phyloP scores from a whole-genome alignment of 352 stramenopile species.

The Globisporangium acanthophoron region DNA sequence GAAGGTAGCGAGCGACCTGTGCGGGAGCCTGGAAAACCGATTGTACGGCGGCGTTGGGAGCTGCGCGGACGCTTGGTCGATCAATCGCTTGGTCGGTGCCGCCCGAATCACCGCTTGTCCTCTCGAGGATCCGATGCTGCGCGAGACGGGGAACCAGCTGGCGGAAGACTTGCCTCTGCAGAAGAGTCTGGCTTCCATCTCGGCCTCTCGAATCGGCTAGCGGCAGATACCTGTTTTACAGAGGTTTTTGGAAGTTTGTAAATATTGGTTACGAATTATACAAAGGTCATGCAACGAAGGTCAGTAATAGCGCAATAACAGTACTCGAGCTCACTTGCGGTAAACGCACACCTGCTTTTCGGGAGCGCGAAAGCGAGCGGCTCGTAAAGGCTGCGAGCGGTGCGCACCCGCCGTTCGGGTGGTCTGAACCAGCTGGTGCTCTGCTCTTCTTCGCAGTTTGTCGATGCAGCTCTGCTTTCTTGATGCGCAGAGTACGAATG shows the following conservation, averaged over 20 bases:
- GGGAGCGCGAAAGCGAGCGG: background rate
- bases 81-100: constrained; percentile 3
- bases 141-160: constrained; percentile 5
- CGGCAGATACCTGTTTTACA: background rate
- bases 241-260: background rate
- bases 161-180: constrained; percentile 12
- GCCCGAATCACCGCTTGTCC: background rate
- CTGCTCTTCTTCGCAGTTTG: background rate
- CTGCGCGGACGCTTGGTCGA: background rate
- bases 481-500: background rate
- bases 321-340: background rate
- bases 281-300: too few relatives aligned
- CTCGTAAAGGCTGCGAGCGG: background rate
- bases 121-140: background rate
- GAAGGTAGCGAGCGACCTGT: constrained; percentile 9
- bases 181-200: constrained; percentile 1
- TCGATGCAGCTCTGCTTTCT: background rate
- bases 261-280: background rate
- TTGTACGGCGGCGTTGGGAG: constrained; percentile 10
- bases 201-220: background rate
- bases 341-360: background rate
- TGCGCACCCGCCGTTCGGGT: background rate
- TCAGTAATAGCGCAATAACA: background rate
- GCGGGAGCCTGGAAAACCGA: constrained; percentile 24
- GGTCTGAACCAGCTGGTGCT: background rate